phyloP scores from a whole-genome alignment of 345 rosid genomes.

The Corchorus capsularis region DNA sequence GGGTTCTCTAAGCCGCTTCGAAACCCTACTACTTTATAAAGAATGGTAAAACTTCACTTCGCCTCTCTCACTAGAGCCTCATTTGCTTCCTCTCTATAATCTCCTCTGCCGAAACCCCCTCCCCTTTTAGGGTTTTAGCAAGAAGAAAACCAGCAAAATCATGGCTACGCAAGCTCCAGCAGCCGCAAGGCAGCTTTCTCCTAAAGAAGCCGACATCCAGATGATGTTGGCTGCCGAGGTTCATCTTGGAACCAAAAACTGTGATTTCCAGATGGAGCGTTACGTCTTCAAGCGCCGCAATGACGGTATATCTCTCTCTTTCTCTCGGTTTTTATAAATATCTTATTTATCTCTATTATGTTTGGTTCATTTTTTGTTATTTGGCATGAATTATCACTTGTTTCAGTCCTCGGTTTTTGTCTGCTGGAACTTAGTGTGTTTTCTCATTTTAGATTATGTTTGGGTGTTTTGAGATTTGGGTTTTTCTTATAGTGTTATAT shows the following conservation, averaged over 20 bases:
- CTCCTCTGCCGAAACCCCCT: neutral
- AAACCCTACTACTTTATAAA: neutral
- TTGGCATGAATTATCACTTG: neutral
- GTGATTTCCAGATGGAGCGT: slow-evolving; percentile 92
- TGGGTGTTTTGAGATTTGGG: neutral
- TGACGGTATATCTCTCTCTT: slow-evolving; percentile 50
- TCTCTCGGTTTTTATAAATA: neutral
- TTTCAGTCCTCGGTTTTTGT: neutral
- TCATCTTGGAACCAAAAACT: slow-evolving; percentile 90
- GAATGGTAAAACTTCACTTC: neutral
- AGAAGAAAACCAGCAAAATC: slow-evolving; percentile 1
- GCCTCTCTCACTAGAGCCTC: neutral
- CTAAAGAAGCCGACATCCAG: slow-evolving; percentile 77
- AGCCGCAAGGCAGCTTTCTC: slow-evolving; percentile 51
- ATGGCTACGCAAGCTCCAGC: slow-evolving; percentile 31
- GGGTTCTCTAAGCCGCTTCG: slow-evolving; percentile 23
- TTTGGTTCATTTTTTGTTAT: neutral
- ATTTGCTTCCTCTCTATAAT: neutral
- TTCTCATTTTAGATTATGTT: too few species aligned
- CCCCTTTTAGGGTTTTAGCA: slow-evolving; percentile 1
- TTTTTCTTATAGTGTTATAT: neutral
- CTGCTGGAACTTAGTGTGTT: neutral
- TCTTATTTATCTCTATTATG: neutral
- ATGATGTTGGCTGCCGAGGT: slow-evolving; percentile 95
- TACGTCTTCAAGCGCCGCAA: slow-evolving; percentile 92